Percentiles rank a stretch among this genome's conserved stretches.
These are phyloP conservation scores for Takashimella tepidaria DNA, from an alignment of 1,284 basidiomycete genomes.

Conservation along the genomic window DNA sequence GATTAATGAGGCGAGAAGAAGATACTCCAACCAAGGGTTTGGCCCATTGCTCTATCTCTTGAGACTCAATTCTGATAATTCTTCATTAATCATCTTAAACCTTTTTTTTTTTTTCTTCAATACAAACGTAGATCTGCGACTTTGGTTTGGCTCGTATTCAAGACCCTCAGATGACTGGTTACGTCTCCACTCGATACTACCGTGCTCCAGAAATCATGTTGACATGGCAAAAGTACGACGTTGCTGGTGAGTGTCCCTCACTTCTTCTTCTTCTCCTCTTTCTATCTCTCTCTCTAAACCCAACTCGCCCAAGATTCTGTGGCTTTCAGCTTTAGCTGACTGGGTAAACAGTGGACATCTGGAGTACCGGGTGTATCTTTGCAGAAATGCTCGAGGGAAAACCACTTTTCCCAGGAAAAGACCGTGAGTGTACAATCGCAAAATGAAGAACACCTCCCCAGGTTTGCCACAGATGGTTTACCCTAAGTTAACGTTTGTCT, in stretches of 20 bases:
- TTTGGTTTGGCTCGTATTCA: slow-evolving; percentile 87
- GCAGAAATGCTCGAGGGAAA: slow-evolving; percentile 99
- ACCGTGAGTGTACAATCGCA: slow-evolving; percentile 53
- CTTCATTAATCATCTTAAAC: too few relatives aligned
- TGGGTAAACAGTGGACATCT: slow-evolving; percentile 70
- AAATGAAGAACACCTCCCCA: not conserved
- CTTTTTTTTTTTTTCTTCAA: too few relatives aligned
- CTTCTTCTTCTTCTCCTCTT: too few relatives aligned
- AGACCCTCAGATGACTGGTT: slow-evolving; percentile 99
- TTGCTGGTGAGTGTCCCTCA: slow-evolving; percentile 57
- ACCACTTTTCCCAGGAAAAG: slow-evolving; percentile 97
- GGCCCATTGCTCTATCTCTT: too few relatives aligned
- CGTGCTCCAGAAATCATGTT: slow-evolving; percentile 99
- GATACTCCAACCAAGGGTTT: too few relatives aligned
- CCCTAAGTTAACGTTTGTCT: too few relatives aligned
- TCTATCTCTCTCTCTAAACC: too few relatives aligned
- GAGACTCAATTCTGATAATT: too few relatives aligned
- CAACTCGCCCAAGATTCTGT: too few relatives aligned
- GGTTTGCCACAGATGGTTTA: too few relatives aligned
- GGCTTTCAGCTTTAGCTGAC: too few relatives aligned
- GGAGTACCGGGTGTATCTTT: slow-evolving; percentile 99
- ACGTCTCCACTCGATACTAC: slow-evolving; percentile 98
- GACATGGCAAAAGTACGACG: slow-evolving; percentile 99
- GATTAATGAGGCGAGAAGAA: too few relatives aligned
- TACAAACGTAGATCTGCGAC: slow-evolving; percentile 98